Conservation (phyloP, 1,139 yeast genomes). For the Scheffersomyces segobiensis region DNA sequence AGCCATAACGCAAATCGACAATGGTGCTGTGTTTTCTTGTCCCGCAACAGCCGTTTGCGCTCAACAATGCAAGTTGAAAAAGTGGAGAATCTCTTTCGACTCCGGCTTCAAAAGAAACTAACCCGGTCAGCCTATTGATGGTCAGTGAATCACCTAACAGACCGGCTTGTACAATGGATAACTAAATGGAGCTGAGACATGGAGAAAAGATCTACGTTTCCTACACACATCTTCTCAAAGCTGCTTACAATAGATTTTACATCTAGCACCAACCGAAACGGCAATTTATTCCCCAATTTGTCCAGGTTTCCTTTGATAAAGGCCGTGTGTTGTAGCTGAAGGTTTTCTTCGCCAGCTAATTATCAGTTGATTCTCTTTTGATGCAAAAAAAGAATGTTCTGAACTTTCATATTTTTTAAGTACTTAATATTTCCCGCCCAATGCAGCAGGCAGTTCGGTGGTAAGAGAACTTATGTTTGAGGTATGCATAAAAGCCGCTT, state of each 20-base stretch:
- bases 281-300: neutral
- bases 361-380: neutral
- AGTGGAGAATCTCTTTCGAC: neutral
- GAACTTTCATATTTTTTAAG: neutral
- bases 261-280: neutral
- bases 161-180: neutral
- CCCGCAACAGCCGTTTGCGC: neutral
- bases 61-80: neutral
- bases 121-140: neutral
- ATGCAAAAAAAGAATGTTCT: neutral
- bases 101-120: neutral
- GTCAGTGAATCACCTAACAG: neutral
- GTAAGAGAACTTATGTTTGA: neutral
- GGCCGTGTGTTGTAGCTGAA: neutral
- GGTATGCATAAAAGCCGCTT: neutral
- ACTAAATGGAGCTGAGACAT: neutral
- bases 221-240: neutral
- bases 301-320: neutral
- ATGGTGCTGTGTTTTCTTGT: neutral
- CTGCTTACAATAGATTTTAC: neutral
- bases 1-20: neutral
- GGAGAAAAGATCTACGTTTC: neutral
- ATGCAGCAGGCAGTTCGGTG: neutral
- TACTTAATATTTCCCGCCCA: neutral
- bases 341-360: neutral